These are phyloP conservation scores for Goniomonas avonlea DNA, from an alignment of 78 protist species.

Conservation along the genomic window DNA sequence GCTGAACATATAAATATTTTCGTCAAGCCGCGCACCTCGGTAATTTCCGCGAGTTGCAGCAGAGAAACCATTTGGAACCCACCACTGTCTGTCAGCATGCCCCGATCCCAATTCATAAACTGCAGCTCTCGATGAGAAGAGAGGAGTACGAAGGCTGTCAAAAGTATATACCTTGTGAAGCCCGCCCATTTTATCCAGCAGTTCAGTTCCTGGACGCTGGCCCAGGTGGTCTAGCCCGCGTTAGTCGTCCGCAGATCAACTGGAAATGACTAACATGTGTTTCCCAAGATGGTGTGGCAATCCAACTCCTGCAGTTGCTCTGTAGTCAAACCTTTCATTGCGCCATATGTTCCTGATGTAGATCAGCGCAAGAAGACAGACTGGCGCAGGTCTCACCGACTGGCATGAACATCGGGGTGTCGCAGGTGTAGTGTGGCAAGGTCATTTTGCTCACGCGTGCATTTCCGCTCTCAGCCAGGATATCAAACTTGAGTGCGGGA, in stretches of 20 bases:
- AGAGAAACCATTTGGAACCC: constrained; percentile 91
- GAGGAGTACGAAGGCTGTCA: neutral
- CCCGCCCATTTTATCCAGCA: constrained; percentile 75
- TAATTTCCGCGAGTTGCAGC: constrained; percentile 69
- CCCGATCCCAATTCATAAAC: constrained; percentile 70
- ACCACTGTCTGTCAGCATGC: constrained; percentile 76
- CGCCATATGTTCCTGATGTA: neutral
- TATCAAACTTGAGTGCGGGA: neutral
- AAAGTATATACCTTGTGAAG: constrained; percentile 50
- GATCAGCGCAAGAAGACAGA: neutral
- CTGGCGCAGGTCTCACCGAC: constrained; percentile 80
- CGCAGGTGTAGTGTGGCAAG: neutral
- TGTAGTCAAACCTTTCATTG: constrained; percentile 76
- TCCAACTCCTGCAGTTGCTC: constrained; percentile 54
- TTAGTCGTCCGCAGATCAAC: neutral
- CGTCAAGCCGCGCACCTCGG: too few species aligned
- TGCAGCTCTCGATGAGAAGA: neutral
- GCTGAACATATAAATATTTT: too few species aligned
- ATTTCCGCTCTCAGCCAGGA: neutral
- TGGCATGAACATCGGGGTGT: constrained; percentile 87
- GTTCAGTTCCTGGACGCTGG: constrained; percentile 76
- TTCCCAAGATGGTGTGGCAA: constrained; percentile 54
- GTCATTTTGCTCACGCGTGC: neutral
- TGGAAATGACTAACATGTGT: constrained; percentile 51
- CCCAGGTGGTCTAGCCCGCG: constrained; percentile 70